Percentiles rank a stretch among this genome's conserved stretches.
Conservation (phyloP, 768 basidiomycete species). For the Chalciporus piperatus region DNA sequence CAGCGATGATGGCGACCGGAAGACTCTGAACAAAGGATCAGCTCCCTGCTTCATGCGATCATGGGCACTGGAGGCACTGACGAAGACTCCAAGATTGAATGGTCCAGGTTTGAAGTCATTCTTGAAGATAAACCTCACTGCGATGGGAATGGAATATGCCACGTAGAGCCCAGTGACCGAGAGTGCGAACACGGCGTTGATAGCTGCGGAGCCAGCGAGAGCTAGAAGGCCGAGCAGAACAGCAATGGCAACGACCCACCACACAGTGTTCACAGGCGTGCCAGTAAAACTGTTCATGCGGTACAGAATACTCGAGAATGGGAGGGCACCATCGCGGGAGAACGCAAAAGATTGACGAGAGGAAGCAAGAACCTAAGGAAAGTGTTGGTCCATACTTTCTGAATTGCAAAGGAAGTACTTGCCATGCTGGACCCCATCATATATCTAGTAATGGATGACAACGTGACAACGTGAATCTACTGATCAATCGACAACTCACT, state of each 20-base stretch:
- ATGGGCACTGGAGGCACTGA: constrained; percentile 19
- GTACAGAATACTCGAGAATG: constrained; percentile 52
- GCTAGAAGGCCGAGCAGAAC: constrained; percentile 49
- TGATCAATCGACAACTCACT: constrained; percentile 30
- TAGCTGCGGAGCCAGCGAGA: constrained; percentile 55
- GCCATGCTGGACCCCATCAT: constrained; percentile 53
- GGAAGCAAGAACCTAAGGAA: constrained; percentile 40
- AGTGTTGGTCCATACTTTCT: not conserved
- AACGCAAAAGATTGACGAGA: constrained; percentile 60
- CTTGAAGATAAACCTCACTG: constrained; percentile 45
- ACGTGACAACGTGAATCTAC: not conserved
- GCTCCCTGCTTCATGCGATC: not conserved
- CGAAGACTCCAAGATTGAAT: constrained; percentile 44
- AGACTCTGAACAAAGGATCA: constrained; percentile 41
- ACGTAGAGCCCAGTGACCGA: constrained; percentile 48
- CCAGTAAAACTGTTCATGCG: constrained; percentile 49
- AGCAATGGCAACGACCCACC: constrained; percentile 42
- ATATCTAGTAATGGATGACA: constrained; percentile 26
- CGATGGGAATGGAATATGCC: constrained; percentile 49
- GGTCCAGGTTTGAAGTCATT: constrained; percentile 48
- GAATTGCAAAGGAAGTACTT: not conserved
- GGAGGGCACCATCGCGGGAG: constrained; percentile 59
- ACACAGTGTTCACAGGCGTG: constrained; percentile 60
- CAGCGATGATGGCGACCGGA: constrained; percentile 52
- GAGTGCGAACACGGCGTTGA: constrained; percentile 56